Conservation (phyloP, 2,329 filamentous ascomycete genomes). For the Ilyonectria destructans region DNA sequence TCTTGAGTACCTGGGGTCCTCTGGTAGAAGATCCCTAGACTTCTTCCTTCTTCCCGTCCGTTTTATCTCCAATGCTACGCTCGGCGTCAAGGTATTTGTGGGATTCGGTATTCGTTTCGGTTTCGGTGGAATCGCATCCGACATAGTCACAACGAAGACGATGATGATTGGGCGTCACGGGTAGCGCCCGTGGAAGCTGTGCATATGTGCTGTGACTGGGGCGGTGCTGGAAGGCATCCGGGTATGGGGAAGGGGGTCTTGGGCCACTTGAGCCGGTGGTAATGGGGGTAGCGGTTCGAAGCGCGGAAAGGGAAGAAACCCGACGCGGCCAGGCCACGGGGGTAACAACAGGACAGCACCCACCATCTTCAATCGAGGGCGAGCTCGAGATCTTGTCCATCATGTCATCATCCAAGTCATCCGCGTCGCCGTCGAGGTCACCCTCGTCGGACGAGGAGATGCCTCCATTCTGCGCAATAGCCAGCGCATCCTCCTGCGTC, state of each 20-base stretch:
- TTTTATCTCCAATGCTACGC: conserved; percentile 14
- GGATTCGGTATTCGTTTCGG: conserved; percentile 52
- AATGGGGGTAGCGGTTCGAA: conserved; percentile 52
- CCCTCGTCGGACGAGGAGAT: conserved; percentile 70
- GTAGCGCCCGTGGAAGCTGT: conserved; percentile 36
- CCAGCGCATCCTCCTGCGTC: conserved; percentile 72
- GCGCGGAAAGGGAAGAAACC: conserved; percentile 59
- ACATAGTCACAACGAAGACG: conserved; percentile 67
- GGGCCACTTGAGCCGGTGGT: conserved; percentile 43
- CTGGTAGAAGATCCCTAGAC: conserved; percentile 43
- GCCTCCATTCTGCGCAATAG: conserved; percentile 75
- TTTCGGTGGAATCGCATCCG: conserved; percentile 41
- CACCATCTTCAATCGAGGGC: conserved; percentile 99
- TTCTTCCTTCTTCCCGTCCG: conserved; percentile 20
- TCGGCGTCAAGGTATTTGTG: conserved; percentile 16
- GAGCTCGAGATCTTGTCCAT: conserved; percentile 99
- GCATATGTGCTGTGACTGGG: conserved; percentile 43
- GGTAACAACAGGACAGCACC: conserved; percentile 69
- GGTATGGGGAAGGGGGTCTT: conserved; percentile 59
- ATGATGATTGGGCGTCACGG: conserved; percentile 55
- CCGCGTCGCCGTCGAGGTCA: conserved; percentile 79
- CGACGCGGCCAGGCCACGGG: conserved; percentile 61
- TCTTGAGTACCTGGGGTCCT: conserved; percentile 18
- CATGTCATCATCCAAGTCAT: conserved; percentile 90
- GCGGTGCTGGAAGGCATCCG: conserved; percentile 55